Evolutionary conservation across 2,329 filamentous ascomycete species (phyloP).

Genomic region (Aureobasidium musti): DNA sequence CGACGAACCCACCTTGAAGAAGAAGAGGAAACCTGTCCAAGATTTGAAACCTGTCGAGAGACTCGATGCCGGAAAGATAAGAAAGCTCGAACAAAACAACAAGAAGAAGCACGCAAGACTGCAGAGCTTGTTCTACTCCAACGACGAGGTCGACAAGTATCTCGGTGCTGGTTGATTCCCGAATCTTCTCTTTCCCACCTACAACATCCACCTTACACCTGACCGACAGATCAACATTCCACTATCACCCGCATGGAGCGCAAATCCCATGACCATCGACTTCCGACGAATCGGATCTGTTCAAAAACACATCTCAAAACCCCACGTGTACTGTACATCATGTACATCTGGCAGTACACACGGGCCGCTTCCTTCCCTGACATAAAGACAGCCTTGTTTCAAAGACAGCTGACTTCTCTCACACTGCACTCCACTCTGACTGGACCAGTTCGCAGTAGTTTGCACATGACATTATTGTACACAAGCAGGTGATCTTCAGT

Average conservation of each 20-base stretch:
- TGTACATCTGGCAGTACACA: not conserved
- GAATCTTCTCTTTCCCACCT: too few species aligned
- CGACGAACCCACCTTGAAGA: constrained; percentile 27
- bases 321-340: constrained; percentile 1
- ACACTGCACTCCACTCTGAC: not conserved
- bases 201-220: not conserved
- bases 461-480: not conserved
- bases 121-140: constrained; percentile 70
- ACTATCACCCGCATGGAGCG: constrained; percentile 2
- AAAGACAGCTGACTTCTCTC: not conserved
- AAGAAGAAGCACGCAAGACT: constrained; percentile 53
- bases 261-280: not conserved
- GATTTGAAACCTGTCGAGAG: constrained; percentile 37
- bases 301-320: not conserved
- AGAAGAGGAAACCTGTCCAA: constrained; percentile 19
- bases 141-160: constrained; percentile 75
- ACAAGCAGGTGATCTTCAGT: not conserved
- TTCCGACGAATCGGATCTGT: not conserved
- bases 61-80: constrained; percentile 70
- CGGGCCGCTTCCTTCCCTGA: not conserved
- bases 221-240: not conserved
- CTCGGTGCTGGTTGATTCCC: constrained; percentile 49
- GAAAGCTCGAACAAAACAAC: constrained; percentile 62
- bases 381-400: not conserved
- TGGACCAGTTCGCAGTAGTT: not conserved